Percentiles rank a stretch among this genome's conserved stretches.
These are phyloP conservation scores for Russula sp. DNA, from an alignment of 768 basidiomycete genomes.

Conservation along the genomic window DNA sequence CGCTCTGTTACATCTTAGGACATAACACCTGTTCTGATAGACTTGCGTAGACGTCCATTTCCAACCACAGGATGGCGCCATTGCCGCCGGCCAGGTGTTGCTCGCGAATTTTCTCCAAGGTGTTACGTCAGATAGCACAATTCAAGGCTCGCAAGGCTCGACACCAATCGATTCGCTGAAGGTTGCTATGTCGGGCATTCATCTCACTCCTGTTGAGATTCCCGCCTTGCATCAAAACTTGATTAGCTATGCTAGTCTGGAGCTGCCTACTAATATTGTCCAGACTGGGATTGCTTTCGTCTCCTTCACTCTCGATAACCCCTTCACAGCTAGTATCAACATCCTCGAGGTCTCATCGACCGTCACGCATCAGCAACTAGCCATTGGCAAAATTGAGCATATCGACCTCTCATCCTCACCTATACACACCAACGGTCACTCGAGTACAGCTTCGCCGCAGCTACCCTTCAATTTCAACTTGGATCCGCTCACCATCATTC, in stretches of 20 bases:
- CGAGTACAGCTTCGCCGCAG: slow-evolving; percentile 47
- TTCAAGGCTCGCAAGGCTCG: slow-evolving; percentile 48
- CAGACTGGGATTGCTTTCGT: slow-evolving; percentile 54
- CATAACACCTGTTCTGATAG: neutral
- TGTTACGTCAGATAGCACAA: slow-evolving; percentile 46
- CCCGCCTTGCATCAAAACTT: slow-evolving; percentile 59
- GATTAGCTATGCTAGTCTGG: slow-evolving; percentile 48
- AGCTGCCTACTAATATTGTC: slow-evolving; percentile 58
- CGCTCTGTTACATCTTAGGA: neutral
- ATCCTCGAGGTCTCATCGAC: slow-evolving; percentile 48
- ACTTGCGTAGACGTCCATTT: slow-evolving; percentile 49
- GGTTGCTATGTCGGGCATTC: slow-evolving; percentile 53
- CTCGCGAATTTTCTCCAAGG: slow-evolving; percentile 70
- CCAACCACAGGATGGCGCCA: slow-evolving; percentile 48
- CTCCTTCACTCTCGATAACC: slow-evolving; percentile 54
- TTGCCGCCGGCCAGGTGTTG: slow-evolving; percentile 47
- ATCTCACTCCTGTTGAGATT: slow-evolving; percentile 54
- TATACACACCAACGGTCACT: slow-evolving; percentile 54
- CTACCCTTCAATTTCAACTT: slow-evolving; percentile 62
- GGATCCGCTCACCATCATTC: slow-evolving; percentile 55
- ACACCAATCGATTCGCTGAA: slow-evolving; percentile 59
- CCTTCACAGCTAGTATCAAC: slow-evolving; percentile 69
- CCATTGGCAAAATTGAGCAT: slow-evolving; percentile 52
- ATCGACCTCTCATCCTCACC: slow-evolving; percentile 51
- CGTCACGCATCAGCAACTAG: slow-evolving; percentile 49